Percentiles rank a stretch among this genome's conserved stretches.
Evolutionary conservation across 192 early-diverging fungal species (phyloP).

Genomic region (Rhizophagus clarus): DNA sequence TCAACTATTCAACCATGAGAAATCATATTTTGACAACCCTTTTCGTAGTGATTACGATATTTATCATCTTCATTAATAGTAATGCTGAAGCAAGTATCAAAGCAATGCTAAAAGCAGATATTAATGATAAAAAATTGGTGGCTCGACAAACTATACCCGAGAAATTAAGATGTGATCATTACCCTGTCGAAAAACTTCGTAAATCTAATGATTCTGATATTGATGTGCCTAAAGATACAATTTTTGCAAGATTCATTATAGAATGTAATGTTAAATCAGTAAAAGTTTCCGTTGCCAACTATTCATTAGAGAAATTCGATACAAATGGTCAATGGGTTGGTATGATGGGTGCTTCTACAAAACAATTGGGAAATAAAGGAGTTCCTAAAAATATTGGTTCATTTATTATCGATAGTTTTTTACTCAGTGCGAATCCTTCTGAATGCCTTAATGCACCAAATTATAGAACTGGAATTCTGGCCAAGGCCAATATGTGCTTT

Average conservation of each 20-base stretch:
- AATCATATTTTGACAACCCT: not conserved
- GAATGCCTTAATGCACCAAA: not conserved
- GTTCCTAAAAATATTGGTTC: not conserved
- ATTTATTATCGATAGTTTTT: not conserved
- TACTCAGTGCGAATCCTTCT: not conserved
- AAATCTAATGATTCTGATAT: not conserved
- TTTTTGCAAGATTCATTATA: not conserved
- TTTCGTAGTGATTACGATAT: not conserved
- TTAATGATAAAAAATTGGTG: not conserved
- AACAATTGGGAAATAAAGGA: not conserved
- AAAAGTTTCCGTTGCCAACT: not conserved
- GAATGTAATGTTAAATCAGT: not conserved
- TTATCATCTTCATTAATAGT: not conserved
- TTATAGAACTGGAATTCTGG: too few relatives aligned
- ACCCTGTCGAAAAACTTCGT: not conserved
- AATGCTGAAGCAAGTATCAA: not conserved
- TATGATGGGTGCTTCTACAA: not conserved
- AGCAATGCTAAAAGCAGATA: not conserved
- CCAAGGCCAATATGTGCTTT: too few relatives aligned
- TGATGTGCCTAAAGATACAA: not conserved
- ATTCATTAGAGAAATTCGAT: not conserved
- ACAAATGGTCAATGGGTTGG: not conserved
- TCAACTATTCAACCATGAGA: not conserved
- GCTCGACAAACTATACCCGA: not conserved
- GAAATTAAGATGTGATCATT: not conserved